A percentile compares a stretch with the other conserved stretches of the same genome.
Conservation (phyloP, 2,329 filamentous ascomycete species). For the Colletotrichum liaoningense region DNA sequence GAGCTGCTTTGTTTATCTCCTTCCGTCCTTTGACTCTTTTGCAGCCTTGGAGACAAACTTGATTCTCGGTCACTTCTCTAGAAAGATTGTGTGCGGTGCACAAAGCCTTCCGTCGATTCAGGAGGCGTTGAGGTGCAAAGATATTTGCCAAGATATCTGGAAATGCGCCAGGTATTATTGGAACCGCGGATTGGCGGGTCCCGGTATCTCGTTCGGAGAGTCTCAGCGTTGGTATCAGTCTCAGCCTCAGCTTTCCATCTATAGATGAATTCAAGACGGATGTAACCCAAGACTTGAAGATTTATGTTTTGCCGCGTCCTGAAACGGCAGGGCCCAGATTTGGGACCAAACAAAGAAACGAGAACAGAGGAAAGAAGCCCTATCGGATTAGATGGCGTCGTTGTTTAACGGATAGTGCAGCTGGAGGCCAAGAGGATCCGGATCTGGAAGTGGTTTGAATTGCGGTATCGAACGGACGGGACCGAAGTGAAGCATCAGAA, state of each 20-base stretch:
- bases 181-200: conserved; percentile 12
- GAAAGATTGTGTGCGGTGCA: background rate
- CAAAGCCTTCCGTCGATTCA: background rate
- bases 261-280: conserved; percentile 16
- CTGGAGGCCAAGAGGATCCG: conserved; percentile 20
- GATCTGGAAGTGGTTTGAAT: conserved; percentile 30
- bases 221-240: conserved; percentile 25
- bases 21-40: background rate
- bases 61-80: background rate
- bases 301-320: conserved; percentile 21
- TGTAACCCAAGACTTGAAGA: conserved; percentile 27
- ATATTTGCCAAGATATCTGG: conserved; percentile 21
- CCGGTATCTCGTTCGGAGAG: conserved; percentile 5
- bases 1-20: conserved; percentile 5
- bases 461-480: conserved; percentile 7
- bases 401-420: conserved; percentile 6
- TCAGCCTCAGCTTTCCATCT: conserved; percentile 24
- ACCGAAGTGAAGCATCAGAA: conserved; percentile 29
- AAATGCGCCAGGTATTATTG: conserved; percentile 29
- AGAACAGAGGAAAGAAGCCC: background rate
- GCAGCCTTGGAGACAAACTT: background rate
- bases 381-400: conserved; percentile 20
- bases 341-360: conserved; percentile 29
- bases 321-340: conserved; percentile 17
- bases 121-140: conserved; percentile 16